These are phyloP conservation scores for Maudiozyma serrabonitensis DNA, from an alignment of 805 yeast genomes.

Conservation along the genomic window DNA sequence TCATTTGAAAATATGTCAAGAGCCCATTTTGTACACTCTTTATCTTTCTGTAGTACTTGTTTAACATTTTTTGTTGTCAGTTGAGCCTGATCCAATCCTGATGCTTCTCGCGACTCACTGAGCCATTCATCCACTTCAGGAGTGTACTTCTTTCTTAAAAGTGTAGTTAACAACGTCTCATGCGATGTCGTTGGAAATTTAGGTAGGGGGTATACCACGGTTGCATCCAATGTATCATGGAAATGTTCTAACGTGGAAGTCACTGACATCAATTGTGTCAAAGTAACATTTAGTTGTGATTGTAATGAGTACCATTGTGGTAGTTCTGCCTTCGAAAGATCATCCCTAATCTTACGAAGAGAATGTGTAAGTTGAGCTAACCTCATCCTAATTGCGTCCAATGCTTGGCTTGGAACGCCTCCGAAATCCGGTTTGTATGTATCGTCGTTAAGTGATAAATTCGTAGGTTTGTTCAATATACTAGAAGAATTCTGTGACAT, in stretches of 20 bases:
- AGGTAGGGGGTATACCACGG: constrained; percentile 78
- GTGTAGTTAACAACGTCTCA: constrained; percentile 72
- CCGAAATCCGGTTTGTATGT: constrained; percentile 13
- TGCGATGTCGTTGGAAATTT: constrained; percentile 79
- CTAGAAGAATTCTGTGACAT: constrained; percentile 3
- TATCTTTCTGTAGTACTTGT: constrained; percentile 35
- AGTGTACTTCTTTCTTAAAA: constrained; percentile 74
- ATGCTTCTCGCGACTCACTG: constrained; percentile 32
- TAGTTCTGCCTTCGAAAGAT: constrained; percentile 37
- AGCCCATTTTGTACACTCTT: constrained; percentile 66
- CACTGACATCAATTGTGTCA: constrained; percentile 77
- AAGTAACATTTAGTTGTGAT: constrained; percentile 70
- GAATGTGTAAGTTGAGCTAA: constrained; percentile 55
- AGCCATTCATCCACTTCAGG: constrained; percentile 93
- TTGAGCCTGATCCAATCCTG: constrained; percentile 23
- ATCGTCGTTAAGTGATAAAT: constrained; percentile 2
- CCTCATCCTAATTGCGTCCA: constrained; percentile 54
- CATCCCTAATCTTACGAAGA: constrained; percentile 44
- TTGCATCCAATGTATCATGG: constrained; percentile 45
- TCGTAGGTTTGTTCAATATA: background rate
- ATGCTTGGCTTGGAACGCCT: constrained; percentile 49
- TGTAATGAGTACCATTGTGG: constrained; percentile 56
- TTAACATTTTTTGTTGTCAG: constrained; percentile 18
- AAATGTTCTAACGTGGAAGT: constrained; percentile 57
- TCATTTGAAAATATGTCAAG: constrained; percentile 41